These are phyloP conservation scores for Urtica urens DNA, from an alignment of 306 rosid genomes.

Conservation along the genomic window DNA sequence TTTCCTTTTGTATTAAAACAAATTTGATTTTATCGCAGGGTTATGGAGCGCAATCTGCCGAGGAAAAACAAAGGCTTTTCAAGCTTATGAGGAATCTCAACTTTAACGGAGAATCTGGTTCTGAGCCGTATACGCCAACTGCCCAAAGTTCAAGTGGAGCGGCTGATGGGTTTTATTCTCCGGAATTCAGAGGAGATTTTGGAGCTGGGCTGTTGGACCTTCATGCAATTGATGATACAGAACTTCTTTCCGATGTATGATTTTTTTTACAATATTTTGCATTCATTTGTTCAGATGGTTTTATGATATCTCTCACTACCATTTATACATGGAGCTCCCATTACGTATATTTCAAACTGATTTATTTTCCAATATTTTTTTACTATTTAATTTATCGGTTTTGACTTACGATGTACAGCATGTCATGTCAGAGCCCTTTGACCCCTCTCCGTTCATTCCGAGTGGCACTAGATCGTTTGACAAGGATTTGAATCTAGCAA, in stretches of 20 bases:
- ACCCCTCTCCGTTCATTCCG: constrained; percentile 85
- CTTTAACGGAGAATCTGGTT: constrained; percentile 84
- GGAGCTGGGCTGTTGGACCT: constrained; percentile 98
- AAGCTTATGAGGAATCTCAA: constrained; percentile 90
- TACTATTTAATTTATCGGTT: constrained; percentile 15
- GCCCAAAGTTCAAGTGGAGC: constrained; percentile 50
- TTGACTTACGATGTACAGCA: constrained; percentile 45
- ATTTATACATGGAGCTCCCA: not conserved
- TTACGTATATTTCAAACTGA: not conserved
- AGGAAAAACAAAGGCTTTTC: constrained; percentile 87
- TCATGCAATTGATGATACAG: constrained; percentile 98
- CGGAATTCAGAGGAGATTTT: constrained; percentile 84
- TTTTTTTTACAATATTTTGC: constrained; percentile 3
- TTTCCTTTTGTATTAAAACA: too few species aligned
- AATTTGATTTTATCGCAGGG: constrained; percentile 40
- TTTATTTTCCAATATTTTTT: not conserved
- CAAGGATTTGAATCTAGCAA: constrained; percentile 40
- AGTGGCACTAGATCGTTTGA: constrained; percentile 53
- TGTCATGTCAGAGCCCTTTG: constrained; percentile 76
- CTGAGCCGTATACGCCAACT: constrained; percentile 61
- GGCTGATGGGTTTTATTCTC: constrained; percentile 67
- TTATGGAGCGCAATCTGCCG: constrained; percentile 91
- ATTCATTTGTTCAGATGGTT: not conserved
- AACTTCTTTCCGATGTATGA: constrained; percentile 80
- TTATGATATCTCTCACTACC: too few species aligned